Evolutionary conservation across 2,329 filamentous ascomycete species (phyloP).

Genomic region (Colletotrichum musicola): DNA sequence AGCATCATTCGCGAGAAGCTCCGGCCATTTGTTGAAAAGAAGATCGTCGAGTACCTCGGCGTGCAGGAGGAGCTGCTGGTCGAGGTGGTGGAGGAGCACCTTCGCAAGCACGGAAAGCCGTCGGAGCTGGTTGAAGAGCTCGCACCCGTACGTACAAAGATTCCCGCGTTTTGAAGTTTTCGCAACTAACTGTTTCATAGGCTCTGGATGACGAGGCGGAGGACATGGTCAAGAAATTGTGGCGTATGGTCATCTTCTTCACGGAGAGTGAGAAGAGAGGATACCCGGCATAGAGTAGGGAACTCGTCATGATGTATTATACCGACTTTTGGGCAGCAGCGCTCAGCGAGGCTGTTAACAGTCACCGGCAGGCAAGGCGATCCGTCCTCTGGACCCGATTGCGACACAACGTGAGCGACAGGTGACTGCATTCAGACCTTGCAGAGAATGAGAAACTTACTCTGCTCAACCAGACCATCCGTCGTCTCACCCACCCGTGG

Average conservation of each 20-base stretch:
- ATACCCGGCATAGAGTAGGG: constrained; percentile 70
- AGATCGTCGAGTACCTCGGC: constrained; percentile 95
- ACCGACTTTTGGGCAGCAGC: constrained; percentile 23
- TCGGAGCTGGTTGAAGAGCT: constrained; percentile 86
- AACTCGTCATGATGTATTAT: constrained; percentile 34
- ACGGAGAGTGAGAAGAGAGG: constrained; percentile 94
- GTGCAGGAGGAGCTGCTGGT: constrained; percentile 97
- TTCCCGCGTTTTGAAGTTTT: constrained; percentile 1
- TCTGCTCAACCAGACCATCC: neutral
- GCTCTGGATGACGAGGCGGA: constrained; percentile 96
- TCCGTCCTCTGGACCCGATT: neutral
- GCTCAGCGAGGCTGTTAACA: neutral
- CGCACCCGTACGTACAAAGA: constrained; percentile 74
- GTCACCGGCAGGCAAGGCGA: neutral
- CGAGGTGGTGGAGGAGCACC: constrained; percentile 89
- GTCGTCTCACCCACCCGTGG: neutral
- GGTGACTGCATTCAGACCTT: neutral
- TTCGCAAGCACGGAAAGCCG: constrained; percentile 81
- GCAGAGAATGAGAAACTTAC: neutral
- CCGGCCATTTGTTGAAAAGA: constrained; percentile 96
- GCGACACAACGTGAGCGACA: constrained; percentile 16
- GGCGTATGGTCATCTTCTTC: constrained; percentile 99
- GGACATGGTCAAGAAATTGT: constrained; percentile 93
- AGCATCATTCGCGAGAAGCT: constrained; percentile 86
- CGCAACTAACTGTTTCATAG: constrained; percentile 58